phyloP scores from a whole-genome alignment of 345 rosid species.

The Pseudoturritis turrita region DNA sequence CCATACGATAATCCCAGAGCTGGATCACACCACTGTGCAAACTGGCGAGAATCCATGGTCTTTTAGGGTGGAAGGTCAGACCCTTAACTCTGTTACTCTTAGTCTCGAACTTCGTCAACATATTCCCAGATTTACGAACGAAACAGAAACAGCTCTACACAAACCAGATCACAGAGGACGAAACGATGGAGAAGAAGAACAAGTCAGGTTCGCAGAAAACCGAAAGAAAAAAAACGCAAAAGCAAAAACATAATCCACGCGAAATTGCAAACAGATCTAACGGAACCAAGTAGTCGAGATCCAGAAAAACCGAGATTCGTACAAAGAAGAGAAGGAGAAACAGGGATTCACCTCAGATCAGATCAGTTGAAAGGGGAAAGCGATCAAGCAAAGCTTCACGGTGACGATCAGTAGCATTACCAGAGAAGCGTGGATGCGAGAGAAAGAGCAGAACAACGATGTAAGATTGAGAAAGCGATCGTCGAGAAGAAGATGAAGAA shows the following conservation, averaged over 20 bases:
- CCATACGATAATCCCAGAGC: constrained; percentile 99
- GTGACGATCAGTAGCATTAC: constrained; percentile 19
- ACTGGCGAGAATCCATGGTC: constrained; percentile 99
- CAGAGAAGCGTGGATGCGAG: constrained; percentile 15
- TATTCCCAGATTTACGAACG: constrained; percentile 34
- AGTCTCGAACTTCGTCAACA: constrained; percentile 98
- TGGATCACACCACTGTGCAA: constrained; percentile 99
- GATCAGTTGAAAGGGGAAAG: constrained; percentile 32
- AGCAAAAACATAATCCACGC: neutral
- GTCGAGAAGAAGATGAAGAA: constrained; percentile 2
- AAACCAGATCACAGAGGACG: constrained; percentile 28
- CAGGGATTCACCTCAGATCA: constrained; percentile 53
- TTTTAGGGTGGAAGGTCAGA: constrained; percentile 84
- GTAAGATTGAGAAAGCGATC: neutral
- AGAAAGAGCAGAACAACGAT: neutral
- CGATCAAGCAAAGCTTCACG: constrained; percentile 15
- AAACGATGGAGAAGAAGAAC: neutral
- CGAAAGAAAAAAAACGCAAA: neutral
- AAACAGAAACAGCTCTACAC: constrained; percentile 14
- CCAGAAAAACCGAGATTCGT: neutral
- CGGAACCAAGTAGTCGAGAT: neutral
- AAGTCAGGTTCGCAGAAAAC: neutral
- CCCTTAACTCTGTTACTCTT: constrained; percentile 99
- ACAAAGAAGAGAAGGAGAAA: neutral
- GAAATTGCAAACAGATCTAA: neutral